Percentiles rank a stretch among this genome's conserved stretches.
phyloP scores from a whole-genome alignment of 179 eudicot species.

The Corrigiola litoralis region DNA sequence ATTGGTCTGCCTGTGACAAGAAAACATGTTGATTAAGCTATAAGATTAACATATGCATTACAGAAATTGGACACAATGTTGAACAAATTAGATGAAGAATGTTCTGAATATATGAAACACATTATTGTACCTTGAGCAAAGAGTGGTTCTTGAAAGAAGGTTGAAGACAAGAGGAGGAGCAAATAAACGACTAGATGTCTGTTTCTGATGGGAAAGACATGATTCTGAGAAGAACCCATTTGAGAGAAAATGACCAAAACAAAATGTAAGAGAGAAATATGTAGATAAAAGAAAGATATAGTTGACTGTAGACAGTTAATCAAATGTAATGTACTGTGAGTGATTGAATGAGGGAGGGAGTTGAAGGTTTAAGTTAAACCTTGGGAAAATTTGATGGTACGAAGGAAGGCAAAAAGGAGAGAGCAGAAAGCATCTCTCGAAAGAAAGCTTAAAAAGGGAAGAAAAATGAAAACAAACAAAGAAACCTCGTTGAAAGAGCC shows the following conservation, averaged over 20 bases:
- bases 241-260: too few species aligned
- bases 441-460: constrained; percentile 15
- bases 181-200: constrained; percentile 23
- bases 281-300: neutral
- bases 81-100: neutral
- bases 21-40: neutral
- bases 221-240: constrained; percentile 38
- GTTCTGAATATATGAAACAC: too few species aligned
- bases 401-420: constrained; percentile 18
- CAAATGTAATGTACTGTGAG: neutral
- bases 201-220: constrained; percentile 18
- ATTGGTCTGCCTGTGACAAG: constrained; percentile 23
- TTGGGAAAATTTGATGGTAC: neutral
- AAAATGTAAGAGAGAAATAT: neutral
- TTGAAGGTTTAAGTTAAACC: neutral
- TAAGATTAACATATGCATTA: neutral
- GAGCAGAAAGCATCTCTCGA: constrained; percentile 20
- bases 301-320: constrained; percentile 12
- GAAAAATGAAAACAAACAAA: neutral
- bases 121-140: constrained; percentile 23
- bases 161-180: constrained; percentile 29
- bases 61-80: neutral
- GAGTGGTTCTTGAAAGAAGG: constrained; percentile 12
- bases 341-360: neutral
- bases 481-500: constrained; percentile 31